Conservation (phyloP, 2,329 filamentous ascomycete genomes). For the Fusarium sp. region DNA sequence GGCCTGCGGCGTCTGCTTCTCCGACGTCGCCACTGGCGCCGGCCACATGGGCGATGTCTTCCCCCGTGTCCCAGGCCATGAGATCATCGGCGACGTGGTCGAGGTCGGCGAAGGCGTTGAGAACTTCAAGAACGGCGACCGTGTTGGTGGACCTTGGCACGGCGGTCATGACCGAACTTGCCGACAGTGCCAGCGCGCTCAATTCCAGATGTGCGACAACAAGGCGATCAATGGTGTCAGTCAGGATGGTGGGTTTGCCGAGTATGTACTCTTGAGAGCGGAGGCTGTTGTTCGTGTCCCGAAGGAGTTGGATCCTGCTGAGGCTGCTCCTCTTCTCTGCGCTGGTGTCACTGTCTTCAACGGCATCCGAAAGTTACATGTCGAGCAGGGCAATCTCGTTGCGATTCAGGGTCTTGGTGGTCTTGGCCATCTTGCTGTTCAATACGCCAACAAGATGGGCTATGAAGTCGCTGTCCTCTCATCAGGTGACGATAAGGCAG, state of each 20-base stretch:
- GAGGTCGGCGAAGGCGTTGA: conserved; percentile 66
- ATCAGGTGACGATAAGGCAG: conserved; percentile 71
- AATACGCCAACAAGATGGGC: conserved; percentile 80
- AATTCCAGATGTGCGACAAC: conserved; percentile 76
- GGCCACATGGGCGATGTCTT: conserved; percentile 65
- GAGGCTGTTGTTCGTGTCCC: conserved; percentile 70
- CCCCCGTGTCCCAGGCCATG: conserved; percentile 75
- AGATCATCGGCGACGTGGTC: conserved; percentile 74
- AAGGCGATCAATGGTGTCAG: conserved; percentile 71
- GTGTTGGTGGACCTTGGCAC: conserved; percentile 64
- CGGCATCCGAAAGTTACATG: conserved; percentile 61
- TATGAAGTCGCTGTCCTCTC: conserved; percentile 76
- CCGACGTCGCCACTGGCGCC: conserved; percentile 60
- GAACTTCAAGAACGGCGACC: conserved; percentile 69
- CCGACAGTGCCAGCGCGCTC: conserved; percentile 67
- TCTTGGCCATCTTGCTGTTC: conserved; percentile 79
- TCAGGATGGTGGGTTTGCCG: conserved; percentile 72
- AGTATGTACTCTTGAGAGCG: conserved; percentile 68
- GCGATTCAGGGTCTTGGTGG: conserved; percentile 77
- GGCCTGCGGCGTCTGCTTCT: conserved; percentile 77
- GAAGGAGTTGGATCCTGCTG: conserved; percentile 58
- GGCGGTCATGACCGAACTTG: conserved; percentile 69
- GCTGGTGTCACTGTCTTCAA: conserved; percentile 74
- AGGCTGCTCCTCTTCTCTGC: conserved; percentile 69
- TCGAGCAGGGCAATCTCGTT: conserved; percentile 62